A percentile compares a stretch with the other conserved stretches of the same genome.
Evolutionary conservation across 1,139 yeast species (phyloP).

Genomic region (Suhomyces bokatorum): DNA sequence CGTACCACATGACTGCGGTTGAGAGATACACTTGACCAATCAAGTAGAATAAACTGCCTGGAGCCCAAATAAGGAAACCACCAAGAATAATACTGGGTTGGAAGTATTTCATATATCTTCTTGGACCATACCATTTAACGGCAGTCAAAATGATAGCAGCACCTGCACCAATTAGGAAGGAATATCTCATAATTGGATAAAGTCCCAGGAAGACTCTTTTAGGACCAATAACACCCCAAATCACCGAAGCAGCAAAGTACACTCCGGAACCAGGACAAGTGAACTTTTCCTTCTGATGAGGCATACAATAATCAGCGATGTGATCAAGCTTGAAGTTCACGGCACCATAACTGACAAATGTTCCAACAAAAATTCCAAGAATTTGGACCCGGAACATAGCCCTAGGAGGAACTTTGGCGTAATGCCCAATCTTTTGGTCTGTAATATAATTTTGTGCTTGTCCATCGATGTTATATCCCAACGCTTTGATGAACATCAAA

Average conservation of each 20-base stretch:
- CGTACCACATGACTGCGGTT: constrained; percentile 18
- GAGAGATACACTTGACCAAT: constrained; percentile 20
- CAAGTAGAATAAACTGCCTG: constrained; percentile 20
- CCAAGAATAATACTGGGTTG: constrained; percentile 25
- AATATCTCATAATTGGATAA: constrained; percentile 37
- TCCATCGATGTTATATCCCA: constrained; percentile 28
- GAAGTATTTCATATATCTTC: constrained; percentile 14
- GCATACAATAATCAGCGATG: constrained; percentile 30
- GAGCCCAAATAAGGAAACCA: constrained; percentile 20
- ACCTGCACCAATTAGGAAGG: constrained; percentile 35
- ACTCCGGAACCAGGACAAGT: constrained; percentile 37
- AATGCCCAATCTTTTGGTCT: constrained; percentile 40
- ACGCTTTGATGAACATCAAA: constrained; percentile 23
- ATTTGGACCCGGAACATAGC: constrained; percentile 38
- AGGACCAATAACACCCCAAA: constrained; percentile 42
- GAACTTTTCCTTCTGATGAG: constrained; percentile 29
- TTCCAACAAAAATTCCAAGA: constrained; percentile 28
- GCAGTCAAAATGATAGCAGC: constrained; percentile 23
- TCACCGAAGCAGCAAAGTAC: constrained; percentile 33
- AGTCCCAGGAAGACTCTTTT: constrained; percentile 34
- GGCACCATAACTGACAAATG: constrained; percentile 27
- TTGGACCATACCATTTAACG: constrained; percentile 24
- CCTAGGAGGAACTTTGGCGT: constrained; percentile 36
- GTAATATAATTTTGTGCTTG: constrained; percentile 40
- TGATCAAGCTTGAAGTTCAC: constrained; percentile 32